Conservation (phyloP, 2,329 filamentous ascomycete genomes). For the Macrophomina pseudophaseolina region DNA sequence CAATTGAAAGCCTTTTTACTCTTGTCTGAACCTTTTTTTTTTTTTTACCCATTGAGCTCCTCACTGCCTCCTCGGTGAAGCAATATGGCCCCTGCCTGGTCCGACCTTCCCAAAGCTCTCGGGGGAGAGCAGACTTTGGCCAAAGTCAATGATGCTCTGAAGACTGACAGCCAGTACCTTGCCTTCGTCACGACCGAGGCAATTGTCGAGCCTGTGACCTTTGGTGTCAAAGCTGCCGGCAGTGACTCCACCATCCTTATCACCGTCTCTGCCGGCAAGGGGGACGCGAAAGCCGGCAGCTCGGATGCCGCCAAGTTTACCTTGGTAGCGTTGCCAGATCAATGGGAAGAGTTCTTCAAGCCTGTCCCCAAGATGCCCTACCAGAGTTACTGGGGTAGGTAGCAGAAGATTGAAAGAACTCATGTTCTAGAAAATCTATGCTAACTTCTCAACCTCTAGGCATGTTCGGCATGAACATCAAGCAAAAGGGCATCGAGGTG, state of each 20-base stretch:
- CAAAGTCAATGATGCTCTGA: slow-evolving; percentile 39
- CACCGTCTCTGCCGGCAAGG: slow-evolving; percentile 40
- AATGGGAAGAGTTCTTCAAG: slow-evolving; percentile 55
- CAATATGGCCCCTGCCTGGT: slow-evolving; percentile 32
- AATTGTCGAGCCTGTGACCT: slow-evolving; percentile 40
- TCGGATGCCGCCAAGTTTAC: slow-evolving; percentile 45
- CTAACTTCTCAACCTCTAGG: slow-evolving; percentile 35
- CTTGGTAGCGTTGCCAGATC: slow-evolving; percentile 49
- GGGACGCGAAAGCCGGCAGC: slow-evolving; percentile 35
- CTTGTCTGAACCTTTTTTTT: not conserved
- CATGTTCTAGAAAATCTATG: not conserved
- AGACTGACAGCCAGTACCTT: slow-evolving; percentile 42
- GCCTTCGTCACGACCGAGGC: slow-evolving; percentile 43
- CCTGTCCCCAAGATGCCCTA: slow-evolving; percentile 48
- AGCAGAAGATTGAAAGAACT: too few relatives aligned
- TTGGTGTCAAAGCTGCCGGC: slow-evolving; percentile 43
- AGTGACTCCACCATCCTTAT: slow-evolving; percentile 42
- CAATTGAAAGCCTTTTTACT: not conserved
- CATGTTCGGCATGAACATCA: slow-evolving; percentile 50
- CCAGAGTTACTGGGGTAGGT: slow-evolving; percentile 53
- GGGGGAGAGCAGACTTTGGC: slow-evolving; percentile 36
- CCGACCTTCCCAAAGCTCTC: slow-evolving; percentile 40
- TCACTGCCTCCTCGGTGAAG: not conserved
- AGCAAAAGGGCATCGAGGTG: slow-evolving; percentile 55
- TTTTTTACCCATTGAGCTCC: not conserved